Evolutionary conservation across 2,329 filamentous ascomycete genomes (phyloP), one percentile per base, ranked within the genome.

Genomic region (Botrytis pseudocinerea): DNA sequence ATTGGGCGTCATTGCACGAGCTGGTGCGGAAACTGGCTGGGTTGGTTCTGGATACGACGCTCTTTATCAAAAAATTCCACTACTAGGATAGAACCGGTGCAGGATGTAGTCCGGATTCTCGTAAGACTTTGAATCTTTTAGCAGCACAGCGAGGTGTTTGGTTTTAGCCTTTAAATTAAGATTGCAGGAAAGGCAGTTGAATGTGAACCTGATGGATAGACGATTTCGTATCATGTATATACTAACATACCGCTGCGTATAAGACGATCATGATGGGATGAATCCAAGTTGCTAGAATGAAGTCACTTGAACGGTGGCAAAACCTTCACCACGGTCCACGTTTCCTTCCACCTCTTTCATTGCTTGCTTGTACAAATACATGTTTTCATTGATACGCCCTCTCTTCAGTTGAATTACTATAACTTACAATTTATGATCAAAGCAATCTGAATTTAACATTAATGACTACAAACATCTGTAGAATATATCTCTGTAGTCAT

Each of bases 11-110:
- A 89, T 97, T 14, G 94, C 91, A 4, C 86, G 88, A 75, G 92
- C 88, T 1, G 94, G 94, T 0, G 82, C 85, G 74, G 90, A 89
- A 1, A 84, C 87, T 6, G 94, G 94, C 0, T 98, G 94, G 94
- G 86, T 97, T 71, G 93, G 90, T 2, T 91, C 86, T 77, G 86
- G 92, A 68, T 97, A 95, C 82, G 92, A 98, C 83, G 87, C 89
- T 68, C 84, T 97, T 76, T 94, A 90, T 80, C 84, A 82, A 75
- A 85, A 84, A 70, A 84, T 92, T 60, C 90, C 90, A 1, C 77
- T 90, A 20, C 79, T 91, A 70, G 85, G 86, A 1, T 79, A 59
- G 35, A 35, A 6, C 6, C 7, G 38, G 20, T 25, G 51, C 65
- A 32, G 25, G 16, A 18, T 14, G 16, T 25, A 42, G 22, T 28